Percentiles rank a stretch among this genome's conserved stretches.
These are phyloP conservation scores for Globisporangium recalcitrans DNA, from an alignment of 352 stramenopile species.

Conservation along the genomic window DNA sequence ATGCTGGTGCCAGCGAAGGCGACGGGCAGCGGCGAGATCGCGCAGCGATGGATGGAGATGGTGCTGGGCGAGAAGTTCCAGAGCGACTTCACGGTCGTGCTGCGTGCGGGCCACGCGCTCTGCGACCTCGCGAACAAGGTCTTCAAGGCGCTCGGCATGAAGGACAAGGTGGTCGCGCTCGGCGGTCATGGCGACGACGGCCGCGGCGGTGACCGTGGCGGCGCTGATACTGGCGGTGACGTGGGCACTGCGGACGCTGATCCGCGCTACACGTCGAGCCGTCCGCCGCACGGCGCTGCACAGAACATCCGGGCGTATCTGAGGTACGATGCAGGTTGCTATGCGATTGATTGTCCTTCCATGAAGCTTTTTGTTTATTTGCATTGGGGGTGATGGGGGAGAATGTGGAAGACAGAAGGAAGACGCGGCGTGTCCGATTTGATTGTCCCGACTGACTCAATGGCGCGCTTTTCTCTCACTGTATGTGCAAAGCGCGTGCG, in stretches of 20 bases:
- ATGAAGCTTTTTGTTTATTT: not conserved
- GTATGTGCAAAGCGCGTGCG: slow-evolving; percentile 43
- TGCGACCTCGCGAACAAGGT: slow-evolving; percentile 70
- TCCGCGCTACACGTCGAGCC: slow-evolving; percentile 2
- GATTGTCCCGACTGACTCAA: not conserved
- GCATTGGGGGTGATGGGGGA: not conserved
- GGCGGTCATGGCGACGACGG: not conserved
- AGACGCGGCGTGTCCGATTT: slow-evolving; percentile 1
- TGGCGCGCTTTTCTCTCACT: not conserved
- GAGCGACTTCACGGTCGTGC: slow-evolving; percentile 38
- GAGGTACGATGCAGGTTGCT: slow-evolving; percentile 24
- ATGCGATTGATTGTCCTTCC: not conserved
- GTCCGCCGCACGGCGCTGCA: slow-evolving; percentile 13
- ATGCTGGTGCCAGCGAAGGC: slow-evolving; percentile 36
- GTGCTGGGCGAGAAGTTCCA: slow-evolving; percentile 75
- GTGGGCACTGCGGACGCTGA: not conserved
- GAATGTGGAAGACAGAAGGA: not conserved
- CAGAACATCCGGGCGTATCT: slow-evolving; percentile 67
- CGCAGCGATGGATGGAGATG: slow-evolving; percentile 86
- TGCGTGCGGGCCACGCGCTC: slow-evolving; percentile 58
- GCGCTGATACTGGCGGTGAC: not conserved
- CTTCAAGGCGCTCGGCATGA: slow-evolving; percentile 76
- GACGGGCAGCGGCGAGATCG: slow-evolving; percentile 59
- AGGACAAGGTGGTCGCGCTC: slow-evolving; percentile 33
- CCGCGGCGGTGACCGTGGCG: not conserved